Conservation (phyloP, 768 basidiomycete genomes). For the Tubosaeta sp. region DNA sequence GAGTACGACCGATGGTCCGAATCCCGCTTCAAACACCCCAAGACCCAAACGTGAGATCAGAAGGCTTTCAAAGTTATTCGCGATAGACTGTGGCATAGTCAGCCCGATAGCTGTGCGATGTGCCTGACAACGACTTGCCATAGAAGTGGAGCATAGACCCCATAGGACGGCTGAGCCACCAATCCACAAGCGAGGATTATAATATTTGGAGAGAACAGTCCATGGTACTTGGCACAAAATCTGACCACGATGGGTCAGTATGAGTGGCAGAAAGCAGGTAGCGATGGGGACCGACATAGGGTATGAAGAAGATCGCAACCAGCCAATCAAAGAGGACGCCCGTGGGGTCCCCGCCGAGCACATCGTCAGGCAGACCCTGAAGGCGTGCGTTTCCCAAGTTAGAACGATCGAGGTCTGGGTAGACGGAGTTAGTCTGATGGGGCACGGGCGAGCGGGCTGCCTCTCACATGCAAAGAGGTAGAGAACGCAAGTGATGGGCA, state of each 20-base stretch:
- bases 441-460: not conserved
- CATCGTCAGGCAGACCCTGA: constrained; percentile 62
- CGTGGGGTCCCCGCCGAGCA: constrained; percentile 62
- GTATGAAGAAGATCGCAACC: constrained; percentile 73
- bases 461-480: constrained; percentile 71
- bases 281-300: constrained; percentile 49
- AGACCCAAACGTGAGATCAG: constrained; percentile 29
- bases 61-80: constrained; percentile 25
- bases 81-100: constrained; percentile 17
- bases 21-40: constrained; percentile 34
- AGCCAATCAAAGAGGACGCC: constrained; percentile 75
- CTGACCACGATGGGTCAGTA: constrained; percentile 32
- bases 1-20: constrained; percentile 30
- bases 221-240: constrained; percentile 70
- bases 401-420: constrained; percentile 60
- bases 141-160: constrained; percentile 68
- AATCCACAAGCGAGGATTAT: constrained; percentile 66
- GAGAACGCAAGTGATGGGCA: constrained; percentile 69
- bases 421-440: not conserved
- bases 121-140: constrained; percentile 38
- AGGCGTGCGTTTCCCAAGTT: constrained; percentile 79
- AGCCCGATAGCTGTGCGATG: not conserved
- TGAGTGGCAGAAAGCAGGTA: not conserved
- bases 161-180: constrained; percentile 67
- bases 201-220: constrained; percentile 61